phyloP scores from a whole-genome alignment of 2,329 filamentous ascomycete genomes.

The Emmonsiellopsis sp. region DNA sequence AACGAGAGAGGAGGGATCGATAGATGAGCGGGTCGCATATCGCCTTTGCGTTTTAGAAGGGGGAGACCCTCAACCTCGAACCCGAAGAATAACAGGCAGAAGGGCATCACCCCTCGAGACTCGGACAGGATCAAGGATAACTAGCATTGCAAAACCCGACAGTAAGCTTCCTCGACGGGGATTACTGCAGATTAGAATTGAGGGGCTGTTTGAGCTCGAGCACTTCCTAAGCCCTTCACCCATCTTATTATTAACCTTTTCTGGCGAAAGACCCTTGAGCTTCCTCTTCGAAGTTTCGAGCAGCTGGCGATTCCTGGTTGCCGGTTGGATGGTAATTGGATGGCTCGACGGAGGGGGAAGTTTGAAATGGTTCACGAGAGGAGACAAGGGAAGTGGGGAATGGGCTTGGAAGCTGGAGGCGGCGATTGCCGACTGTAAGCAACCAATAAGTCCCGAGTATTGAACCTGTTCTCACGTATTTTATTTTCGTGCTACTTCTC shows the following conservation, averaged over 20 bases:
- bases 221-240: too few species aligned
- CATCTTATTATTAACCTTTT: too few species aligned
- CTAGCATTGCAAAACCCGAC: not conserved
- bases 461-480: too few species aligned
- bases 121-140: not conserved
- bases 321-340: not conserved
- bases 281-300: not conserved
- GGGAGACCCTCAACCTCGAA: too few species aligned
- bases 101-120: too few species aligned
- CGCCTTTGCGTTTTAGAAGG: too few species aligned
- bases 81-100: too few species aligned
- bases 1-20: too few species aligned
- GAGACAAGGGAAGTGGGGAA: not conserved
- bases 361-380: not conserved
- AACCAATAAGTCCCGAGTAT: not conserved
- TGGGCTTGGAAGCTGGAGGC: not conserved
- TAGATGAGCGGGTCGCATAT: too few species aligned
- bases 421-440: constrained; percentile 1
- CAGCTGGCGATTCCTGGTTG: not conserved
- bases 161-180: not conserved
- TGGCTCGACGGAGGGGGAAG: not conserved
- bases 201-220: too few species aligned
- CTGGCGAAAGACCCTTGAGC: not conserved
- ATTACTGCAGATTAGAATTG: not conserved
- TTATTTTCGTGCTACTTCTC: too few species aligned